phyloP scores from a whole-genome alignment of 2,329 filamentous ascomycete genomes.

The Trichoderma sp. region DNA sequence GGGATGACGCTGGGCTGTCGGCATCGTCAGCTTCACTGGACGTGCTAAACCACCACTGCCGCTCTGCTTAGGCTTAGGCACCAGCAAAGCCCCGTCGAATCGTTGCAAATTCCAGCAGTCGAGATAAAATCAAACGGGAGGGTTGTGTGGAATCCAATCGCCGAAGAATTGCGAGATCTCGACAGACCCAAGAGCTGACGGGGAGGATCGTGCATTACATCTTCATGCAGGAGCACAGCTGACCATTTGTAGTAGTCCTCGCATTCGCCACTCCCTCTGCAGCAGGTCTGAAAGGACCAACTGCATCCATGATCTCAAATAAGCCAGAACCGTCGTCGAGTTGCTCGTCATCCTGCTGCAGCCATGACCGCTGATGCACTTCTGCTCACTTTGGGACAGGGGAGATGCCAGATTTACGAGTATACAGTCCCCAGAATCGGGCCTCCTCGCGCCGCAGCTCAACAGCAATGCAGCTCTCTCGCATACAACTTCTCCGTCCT shows the following conservation, averaged over 20 bases:
- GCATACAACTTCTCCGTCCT: background rate
- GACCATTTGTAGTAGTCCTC: background rate
- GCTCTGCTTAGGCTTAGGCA: background rate
- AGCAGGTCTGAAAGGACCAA: background rate
- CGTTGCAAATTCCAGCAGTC: background rate
- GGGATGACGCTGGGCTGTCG: background rate
- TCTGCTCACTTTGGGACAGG: background rate
- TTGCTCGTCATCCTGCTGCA: background rate
- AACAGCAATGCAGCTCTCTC: background rate
- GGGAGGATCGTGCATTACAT: conserved; percentile 10
- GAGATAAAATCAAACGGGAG: background rate
- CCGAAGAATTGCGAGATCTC: background rate
- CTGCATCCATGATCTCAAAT: background rate
- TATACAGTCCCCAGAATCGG: background rate
- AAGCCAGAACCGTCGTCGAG: background rate
- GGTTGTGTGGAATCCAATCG: background rate
- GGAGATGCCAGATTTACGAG: conserved; percentile 5
- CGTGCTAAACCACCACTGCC: background rate
- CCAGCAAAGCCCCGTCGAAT: background rate
- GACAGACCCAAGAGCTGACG: background rate
- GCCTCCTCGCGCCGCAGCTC: background rate
- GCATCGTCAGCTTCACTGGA: background rate
- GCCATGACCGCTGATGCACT: background rate
- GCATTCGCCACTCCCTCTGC: background rate
- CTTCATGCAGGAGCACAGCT: conserved; percentile 14